These are phyloP conservation scores for Salvia sclarea DNA, from an alignment of 305 asterid species.

Conservation along the genomic window DNA sequence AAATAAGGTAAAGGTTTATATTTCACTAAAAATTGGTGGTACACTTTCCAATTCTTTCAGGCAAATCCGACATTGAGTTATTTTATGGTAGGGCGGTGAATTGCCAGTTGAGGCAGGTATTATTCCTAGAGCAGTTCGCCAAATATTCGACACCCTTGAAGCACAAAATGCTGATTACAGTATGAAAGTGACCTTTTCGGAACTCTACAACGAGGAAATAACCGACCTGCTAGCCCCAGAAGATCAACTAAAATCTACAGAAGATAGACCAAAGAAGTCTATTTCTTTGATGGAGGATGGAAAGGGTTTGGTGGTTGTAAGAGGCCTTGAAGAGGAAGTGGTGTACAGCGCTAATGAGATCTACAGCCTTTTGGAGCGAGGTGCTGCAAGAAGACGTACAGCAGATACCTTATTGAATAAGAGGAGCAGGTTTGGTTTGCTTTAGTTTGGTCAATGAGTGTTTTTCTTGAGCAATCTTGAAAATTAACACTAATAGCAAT, in stretches of 20 bases:
- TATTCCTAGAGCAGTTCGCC: slow-evolving; percentile 83
- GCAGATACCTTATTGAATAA: slow-evolving; percentile 82
- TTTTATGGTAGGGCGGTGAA: slow-evolving; percentile 63
- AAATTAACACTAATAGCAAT: not conserved
- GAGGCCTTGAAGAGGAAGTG: slow-evolving; percentile 88
- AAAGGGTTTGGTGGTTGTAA: slow-evolving; percentile 66
- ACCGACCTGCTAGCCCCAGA: slow-evolving; percentile 69
- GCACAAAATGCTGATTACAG: slow-evolving; percentile 75
- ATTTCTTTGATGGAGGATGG: slow-evolving; percentile 82
- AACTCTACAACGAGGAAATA: slow-evolving; percentile 79
- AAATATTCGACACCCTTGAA: slow-evolving; percentile 77
- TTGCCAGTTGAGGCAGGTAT: slow-evolving; percentile 82
- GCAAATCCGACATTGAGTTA: not conserved
- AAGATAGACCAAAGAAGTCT: slow-evolving; percentile 60
- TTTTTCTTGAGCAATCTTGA: not conserved
- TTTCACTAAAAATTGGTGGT: not conserved
- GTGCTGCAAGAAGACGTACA: slow-evolving; percentile 78
- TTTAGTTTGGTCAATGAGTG: not conserved
- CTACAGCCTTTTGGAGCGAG: slow-evolving; percentile 75
- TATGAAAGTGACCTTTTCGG: slow-evolving; percentile 83
- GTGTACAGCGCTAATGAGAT: slow-evolving; percentile 85
- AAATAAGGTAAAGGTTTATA: slow-evolving; percentile 51
- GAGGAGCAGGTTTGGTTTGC: slow-evolving; percentile 63
- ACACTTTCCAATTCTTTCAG: not conserved
- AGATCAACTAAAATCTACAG: slow-evolving; percentile 52